Evolutionary conservation across 768 basidiomycete species (phyloP).

Genomic region (Gelatoporia subvermispora): DNA sequence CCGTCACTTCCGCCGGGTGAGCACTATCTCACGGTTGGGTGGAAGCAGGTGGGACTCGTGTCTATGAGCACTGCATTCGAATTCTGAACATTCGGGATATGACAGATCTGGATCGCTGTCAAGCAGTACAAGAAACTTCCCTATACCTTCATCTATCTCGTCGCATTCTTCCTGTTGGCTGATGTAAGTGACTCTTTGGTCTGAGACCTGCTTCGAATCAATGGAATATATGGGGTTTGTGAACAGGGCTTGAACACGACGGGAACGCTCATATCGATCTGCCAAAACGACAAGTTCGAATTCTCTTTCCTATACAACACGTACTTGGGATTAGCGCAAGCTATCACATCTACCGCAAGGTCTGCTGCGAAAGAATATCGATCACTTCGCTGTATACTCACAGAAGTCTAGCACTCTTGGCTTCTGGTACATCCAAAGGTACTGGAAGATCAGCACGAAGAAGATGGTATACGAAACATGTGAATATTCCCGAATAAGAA

Average conservation of each 20-base stretch:
- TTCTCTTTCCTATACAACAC: constrained; percentile 83
- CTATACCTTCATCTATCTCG: constrained; percentile 76
- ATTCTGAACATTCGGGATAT: neutral
- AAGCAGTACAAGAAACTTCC: constrained; percentile 77
- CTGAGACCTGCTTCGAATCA: neutral
- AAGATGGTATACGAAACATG: constrained; percentile 53
- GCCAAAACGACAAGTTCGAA: constrained; percentile 74
- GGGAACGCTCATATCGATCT: constrained; percentile 67
- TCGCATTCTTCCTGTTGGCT: constrained; percentile 73
- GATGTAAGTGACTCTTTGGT: constrained; percentile 43
- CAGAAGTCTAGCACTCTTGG: constrained; percentile 48
- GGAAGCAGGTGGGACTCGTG: constrained; percentile 63
- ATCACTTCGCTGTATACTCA: neutral
- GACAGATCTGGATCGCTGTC: constrained; percentile 68
- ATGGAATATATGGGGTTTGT: neutral
- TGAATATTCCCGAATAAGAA: neutral
- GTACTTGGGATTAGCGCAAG: constrained; percentile 72
- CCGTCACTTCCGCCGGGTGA: constrained; percentile 74
- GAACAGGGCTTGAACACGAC: constrained; percentile 75
- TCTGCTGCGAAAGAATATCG: constrained; percentile 1
- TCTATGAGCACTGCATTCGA: neutral
- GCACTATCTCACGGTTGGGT: constrained; percentile 75
- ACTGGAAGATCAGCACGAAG: constrained; percentile 78
- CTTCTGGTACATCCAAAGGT: constrained; percentile 80
- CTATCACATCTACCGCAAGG: constrained; percentile 59